phyloP scores from a whole-genome alignment of 1,284 basidiomycete genomes.

The Clitocybe nebularis region DNA sequence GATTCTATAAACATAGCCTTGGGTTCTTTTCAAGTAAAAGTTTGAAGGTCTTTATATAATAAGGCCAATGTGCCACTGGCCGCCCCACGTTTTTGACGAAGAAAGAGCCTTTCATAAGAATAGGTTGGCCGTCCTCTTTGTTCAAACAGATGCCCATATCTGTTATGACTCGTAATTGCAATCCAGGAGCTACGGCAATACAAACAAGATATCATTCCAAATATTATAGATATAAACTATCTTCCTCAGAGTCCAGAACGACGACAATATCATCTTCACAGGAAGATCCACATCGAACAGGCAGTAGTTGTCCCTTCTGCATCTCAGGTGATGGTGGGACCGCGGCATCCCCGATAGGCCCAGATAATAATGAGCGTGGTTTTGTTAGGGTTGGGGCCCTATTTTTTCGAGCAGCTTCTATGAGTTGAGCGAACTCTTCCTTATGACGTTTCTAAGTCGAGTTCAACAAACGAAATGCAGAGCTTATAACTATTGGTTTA shows the following conservation, averaged over 20 bases:
- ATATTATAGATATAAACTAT: no score
- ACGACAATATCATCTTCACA: conserved; percentile 20
- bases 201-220: conserved; percentile 2
- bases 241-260: conserved; percentile 26
- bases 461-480: not conserved
- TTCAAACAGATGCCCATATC: not conserved
- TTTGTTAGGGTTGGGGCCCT: conserved; percentile 7
- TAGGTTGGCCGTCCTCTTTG: not conserved
- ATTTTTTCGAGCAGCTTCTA: conserved; percentile 33
- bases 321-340: not conserved
- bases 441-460: conserved; percentile 39
- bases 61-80: no score
- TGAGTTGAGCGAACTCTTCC: conserved; percentile 38
- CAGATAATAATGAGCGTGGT: conserved; percentile 3
- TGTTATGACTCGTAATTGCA: not conserved
- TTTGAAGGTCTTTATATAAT: no score
- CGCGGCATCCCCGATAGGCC: not conserved
- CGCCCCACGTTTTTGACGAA: no score
- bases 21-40: no score
- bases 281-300: not conserved
- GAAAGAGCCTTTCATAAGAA: not conserved
- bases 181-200: not conserved
- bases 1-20: conserved; percentile 7
- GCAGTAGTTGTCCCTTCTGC: not conserved
- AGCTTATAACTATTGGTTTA: conserved; percentile 23